Evolutionary conservation across 352 stramenopile species (phyloP).

Genomic region (Phytophthora sp.): DNA sequence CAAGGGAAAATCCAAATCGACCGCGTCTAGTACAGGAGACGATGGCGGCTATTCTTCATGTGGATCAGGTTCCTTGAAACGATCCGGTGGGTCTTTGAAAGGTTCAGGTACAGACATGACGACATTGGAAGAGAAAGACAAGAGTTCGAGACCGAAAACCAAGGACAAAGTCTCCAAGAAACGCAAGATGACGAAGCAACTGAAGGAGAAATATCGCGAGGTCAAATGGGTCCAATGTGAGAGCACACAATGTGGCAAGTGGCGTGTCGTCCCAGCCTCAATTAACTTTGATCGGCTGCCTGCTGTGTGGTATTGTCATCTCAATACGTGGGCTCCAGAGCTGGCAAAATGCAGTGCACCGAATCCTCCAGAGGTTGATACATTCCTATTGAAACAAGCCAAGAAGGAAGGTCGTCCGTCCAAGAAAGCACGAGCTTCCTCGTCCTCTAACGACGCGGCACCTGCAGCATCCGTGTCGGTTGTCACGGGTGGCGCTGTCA

Average conservation of each 20-base stretch:
- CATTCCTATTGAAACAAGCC: constrained; percentile 67
- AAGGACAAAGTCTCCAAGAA: constrained; percentile 78
- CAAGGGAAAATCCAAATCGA: constrained; percentile 43
- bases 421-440: constrained; percentile 56
- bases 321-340: constrained; percentile 83
- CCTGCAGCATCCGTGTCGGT: constrained; percentile 25
- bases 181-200: constrained; percentile 75
- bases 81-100: constrained; percentile 26
- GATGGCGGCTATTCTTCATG: constrained; percentile 50
- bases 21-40: constrained; percentile 24
- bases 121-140: constrained; percentile 36
- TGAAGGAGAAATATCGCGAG: constrained; percentile 86
- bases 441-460: constrained; percentile 11
- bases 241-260: constrained; percentile 93
- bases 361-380: constrained; percentile 79
- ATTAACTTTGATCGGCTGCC: constrained; percentile 91
- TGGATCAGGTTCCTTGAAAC: constrained; percentile 36
- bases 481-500: neutral
- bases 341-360: constrained; percentile 69
- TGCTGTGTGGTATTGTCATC: constrained; percentile 87
- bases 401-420: constrained; percentile 61
- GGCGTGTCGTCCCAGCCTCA: constrained; percentile 92
- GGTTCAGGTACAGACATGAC: constrained; percentile 28
- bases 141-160: constrained; percentile 44
- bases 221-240: constrained; percentile 97